phyloP scores from a whole-genome alignment of 345 rosid species.

The Heritiera fomes region DNA sequence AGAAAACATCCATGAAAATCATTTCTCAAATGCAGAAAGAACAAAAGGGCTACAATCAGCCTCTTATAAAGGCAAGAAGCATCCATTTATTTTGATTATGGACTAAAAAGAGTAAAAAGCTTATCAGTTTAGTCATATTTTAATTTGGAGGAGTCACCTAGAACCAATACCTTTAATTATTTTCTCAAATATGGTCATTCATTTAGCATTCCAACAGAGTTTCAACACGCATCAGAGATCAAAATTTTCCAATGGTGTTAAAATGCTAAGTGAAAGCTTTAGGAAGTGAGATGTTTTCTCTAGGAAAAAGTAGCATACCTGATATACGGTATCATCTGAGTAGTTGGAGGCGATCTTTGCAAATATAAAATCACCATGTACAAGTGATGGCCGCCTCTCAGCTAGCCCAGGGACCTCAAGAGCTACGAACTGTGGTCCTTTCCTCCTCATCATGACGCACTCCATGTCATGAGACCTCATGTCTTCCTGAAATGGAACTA shows the following conservation, averaged over 20 bases:
- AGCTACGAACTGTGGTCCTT: conserved; percentile 37
- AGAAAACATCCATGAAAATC: conserved; percentile 1
- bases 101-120: not conserved
- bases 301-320: conserved; percentile 29
- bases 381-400: conserved; percentile 66
- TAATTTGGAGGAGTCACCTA: not conserved
- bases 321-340: conserved; percentile 22
- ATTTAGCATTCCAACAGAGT: not conserved
- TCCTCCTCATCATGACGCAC: conserved; percentile 42
- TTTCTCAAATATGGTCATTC: conserved; percentile 7
- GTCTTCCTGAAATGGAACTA: conserved; percentile 40
- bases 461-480: conserved; percentile 55
- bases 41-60: not conserved
- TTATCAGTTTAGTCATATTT: not conserved
- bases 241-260: not conserved
- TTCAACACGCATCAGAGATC: not conserved
- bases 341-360: conserved; percentile 31
- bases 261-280: not conserved
- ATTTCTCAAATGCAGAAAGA: not conserved
- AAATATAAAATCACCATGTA: conserved; percentile 49
- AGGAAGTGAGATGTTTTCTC: not conserved
- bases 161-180: not conserved
- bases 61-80: not conserved
- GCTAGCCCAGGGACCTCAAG: conserved; percentile 64
- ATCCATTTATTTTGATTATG: not conserved